Evolutionary conservation across 2,329 filamentous ascomycete genomes (phyloP).

Genomic region (Onygenales sp.): DNA sequence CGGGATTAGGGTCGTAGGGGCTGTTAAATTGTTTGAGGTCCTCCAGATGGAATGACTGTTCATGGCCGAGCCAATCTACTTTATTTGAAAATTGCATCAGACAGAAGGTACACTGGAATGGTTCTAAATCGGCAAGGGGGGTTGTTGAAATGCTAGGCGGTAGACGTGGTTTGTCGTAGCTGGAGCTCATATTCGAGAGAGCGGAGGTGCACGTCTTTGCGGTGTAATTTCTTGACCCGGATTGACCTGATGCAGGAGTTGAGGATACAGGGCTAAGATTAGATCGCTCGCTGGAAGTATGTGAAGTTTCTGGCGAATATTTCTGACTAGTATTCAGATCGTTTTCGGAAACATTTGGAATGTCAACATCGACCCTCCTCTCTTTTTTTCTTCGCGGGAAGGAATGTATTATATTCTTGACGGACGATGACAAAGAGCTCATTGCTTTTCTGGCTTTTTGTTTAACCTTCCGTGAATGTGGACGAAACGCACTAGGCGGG

Average conservation of each 20-base stretch:
- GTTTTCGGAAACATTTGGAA: no score
- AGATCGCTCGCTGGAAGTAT: no score
- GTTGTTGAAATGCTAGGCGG: background rate
- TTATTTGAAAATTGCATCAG: conserved; percentile 1
- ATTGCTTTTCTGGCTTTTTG: background rate
- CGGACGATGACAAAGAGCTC: background rate
- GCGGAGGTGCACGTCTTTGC: background rate
- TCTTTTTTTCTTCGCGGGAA: background rate
- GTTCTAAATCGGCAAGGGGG: background rate
- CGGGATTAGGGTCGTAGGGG: background rate
- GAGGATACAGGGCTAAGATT: no score
- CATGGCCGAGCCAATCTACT: background rate
- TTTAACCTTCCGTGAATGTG: background rate
- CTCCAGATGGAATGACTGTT: background rate
- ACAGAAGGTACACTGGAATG: conserved; percentile 4
- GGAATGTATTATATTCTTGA: background rate
- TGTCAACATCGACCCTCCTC: no score
- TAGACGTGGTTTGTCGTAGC: background rate
- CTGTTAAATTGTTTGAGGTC: background rate
- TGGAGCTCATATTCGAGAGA: background rate
- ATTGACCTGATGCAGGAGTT: no score
- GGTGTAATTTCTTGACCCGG: background rate
- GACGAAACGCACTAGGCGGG: background rate
- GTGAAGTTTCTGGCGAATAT: no score
- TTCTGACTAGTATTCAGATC: no score